These are phyloP conservation scores for Elaeis guineensis DNA, from an alignment of 176 grass and related monocot species.

Conservation along the genomic window DNA sequence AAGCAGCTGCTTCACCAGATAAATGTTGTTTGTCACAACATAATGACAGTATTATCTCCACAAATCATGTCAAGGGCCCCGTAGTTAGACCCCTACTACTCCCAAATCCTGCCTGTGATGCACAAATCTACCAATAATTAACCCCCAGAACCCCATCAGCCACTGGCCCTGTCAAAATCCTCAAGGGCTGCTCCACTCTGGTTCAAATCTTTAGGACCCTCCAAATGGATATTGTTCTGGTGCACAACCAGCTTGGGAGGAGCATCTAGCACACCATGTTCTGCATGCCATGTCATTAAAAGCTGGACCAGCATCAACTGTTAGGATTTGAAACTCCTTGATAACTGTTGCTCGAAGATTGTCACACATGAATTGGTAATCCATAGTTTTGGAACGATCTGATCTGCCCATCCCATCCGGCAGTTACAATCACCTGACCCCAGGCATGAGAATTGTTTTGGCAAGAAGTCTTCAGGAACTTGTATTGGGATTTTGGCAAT, in stretches of 20 bases:
- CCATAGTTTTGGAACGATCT: slow-evolving; percentile 91
- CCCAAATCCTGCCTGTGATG: slow-evolving; percentile 9
- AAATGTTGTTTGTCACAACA: background rate
- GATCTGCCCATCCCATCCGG: slow-evolving; percentile 79
- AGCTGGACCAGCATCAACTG: slow-evolving; percentile 9
- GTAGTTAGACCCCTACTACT: background rate
- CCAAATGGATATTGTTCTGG: slow-evolving; percentile 24
- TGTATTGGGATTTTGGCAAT: slow-evolving; percentile 60
- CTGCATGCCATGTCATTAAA: slow-evolving; percentile 17
- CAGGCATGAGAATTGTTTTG: slow-evolving; percentile 64
- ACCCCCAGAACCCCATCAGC: slow-evolving; percentile 15
- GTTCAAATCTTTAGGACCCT: too few species aligned
- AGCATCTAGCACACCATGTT: slow-evolving; percentile 39
- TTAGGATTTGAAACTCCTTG: slow-evolving; percentile 16
- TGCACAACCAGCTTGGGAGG: slow-evolving; percentile 30
- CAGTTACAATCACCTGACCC: slow-evolving; percentile 89
- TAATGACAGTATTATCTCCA: slow-evolving; percentile 25
- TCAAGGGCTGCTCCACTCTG: slow-evolving; percentile 30
- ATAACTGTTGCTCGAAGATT: too few species aligned
- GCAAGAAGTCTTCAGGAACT: slow-evolving; percentile 85
- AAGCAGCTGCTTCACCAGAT: too few species aligned
- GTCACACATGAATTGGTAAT: slow-evolving; percentile 61
- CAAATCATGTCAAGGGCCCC: background rate
- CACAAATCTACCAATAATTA: slow-evolving; percentile 5
- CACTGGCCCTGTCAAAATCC: slow-evolving; percentile 23